Conservation (phyloP, 2,329 filamentous ascomycete genomes). For the Calonectria fujianensis region DNA sequence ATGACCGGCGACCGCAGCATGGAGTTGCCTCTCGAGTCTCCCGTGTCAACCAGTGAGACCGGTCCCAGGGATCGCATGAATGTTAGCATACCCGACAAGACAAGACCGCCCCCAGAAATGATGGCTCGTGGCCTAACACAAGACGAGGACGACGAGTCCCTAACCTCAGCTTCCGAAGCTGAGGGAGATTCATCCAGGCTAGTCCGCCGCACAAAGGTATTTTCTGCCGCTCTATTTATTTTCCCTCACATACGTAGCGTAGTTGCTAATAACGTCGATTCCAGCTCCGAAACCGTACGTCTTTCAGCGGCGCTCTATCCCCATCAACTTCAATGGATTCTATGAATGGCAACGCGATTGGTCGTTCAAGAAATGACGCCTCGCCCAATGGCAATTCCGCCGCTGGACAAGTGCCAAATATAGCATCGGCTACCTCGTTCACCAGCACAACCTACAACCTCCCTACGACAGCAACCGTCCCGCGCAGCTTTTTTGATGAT, state of each 20-base stretch:
- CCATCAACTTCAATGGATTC: conserved; percentile 95
- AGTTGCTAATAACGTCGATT: conserved; percentile 41
- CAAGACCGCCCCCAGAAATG: conserved; percentile 91
- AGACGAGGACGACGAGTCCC: conserved; percentile 92
- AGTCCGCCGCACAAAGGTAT: conserved; percentile 80
- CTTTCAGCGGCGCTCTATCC: conserved; percentile 83
- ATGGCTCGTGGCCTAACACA: conserved; percentile 88
- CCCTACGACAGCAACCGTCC: conserved; percentile 77
- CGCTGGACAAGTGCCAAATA: conserved; percentile 69
- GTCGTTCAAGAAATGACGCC: conserved; percentile 74
- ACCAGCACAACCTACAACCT: conserved; percentile 75
- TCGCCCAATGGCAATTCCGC: conserved; percentile 63
- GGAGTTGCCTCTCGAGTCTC: conserved; percentile 95
- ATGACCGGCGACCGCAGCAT: conserved; percentile 96
- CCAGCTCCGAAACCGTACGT: conserved; percentile 78
- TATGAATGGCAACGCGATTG: conserved; percentile 80
- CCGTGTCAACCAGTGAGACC: conserved; percentile 85
- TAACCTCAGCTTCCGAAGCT: conserved; percentile 87
- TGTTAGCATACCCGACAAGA: conserved; percentile 90
- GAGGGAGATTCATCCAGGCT: conserved; percentile 84
- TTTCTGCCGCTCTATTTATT: not conserved
- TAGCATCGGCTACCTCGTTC: conserved; percentile 77
- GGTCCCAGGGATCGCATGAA: conserved; percentile 93
- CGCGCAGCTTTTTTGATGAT: conserved; percentile 93
- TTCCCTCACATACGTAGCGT: not conserved